phyloP scores from a whole-genome alignment of 1,284 basidiomycete genomes.

The Xerocomus nothofagi region DNA sequence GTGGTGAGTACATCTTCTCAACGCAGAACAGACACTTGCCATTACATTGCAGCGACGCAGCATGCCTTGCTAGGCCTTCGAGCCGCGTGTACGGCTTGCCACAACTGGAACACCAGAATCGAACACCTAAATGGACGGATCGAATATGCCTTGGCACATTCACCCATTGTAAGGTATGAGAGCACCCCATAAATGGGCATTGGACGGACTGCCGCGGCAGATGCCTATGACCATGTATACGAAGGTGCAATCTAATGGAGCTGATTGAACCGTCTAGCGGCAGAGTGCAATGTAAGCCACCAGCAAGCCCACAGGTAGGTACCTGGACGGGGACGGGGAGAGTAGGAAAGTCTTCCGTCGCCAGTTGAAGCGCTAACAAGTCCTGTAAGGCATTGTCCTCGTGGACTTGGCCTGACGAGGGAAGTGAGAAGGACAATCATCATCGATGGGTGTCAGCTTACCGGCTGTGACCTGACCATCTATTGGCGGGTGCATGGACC shows the following conservation, averaged over 20 bases:
- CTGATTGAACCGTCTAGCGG: conserved; percentile 6
- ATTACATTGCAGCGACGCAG: conserved; percentile 3
- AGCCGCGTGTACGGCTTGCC: conserved; percentile 9
- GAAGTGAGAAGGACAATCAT: neutral
- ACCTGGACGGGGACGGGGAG: neutral
- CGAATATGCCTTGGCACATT: conserved; percentile 20
- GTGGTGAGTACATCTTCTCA: neutral
- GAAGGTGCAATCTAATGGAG: conserved; percentile 13
- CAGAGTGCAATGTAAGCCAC: conserved; percentile 3
- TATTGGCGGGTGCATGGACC: neutral
- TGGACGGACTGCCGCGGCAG: neutral
- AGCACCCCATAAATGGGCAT: conserved; percentile 15
- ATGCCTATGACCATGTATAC: conserved; percentile 11
- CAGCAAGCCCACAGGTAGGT: conserved; percentile 3
- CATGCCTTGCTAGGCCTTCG: conserved; percentile 5
- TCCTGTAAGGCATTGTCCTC: neutral
- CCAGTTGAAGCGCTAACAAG: neutral
- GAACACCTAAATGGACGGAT: conserved; percentile 11
- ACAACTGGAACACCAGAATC: conserved; percentile 12
- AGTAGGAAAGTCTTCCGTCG: neutral
- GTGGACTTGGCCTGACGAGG: neutral
- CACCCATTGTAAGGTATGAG: conserved; percentile 5
- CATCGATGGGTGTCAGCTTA: neutral
- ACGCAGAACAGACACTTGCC: conserved; percentile 1
- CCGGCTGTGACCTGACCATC: neutral